Conservation (phyloP, 345 rosid genomes). For the Streptanthus diversifolius region DNA sequence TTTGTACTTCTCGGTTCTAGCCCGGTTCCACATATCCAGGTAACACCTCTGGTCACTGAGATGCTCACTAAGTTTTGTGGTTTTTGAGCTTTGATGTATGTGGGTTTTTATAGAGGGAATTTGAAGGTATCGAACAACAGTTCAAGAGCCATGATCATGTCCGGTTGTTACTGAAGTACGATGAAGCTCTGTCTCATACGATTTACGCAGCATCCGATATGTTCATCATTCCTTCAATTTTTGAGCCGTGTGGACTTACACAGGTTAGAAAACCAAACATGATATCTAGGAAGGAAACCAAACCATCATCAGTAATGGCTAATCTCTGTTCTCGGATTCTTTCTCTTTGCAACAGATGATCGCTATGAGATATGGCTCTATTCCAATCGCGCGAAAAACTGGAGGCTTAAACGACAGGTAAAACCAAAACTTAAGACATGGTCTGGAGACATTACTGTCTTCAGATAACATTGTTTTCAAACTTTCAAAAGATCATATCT, state of each 20-base stretch:
- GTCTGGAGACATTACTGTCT: neutral
- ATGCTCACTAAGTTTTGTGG: neutral
- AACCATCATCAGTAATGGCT: neutral
- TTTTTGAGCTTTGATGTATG: constrained; percentile 6
- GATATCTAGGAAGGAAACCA: neutral
- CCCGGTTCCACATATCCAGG: constrained; percentile 94
- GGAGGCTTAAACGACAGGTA: constrained; percentile 97
- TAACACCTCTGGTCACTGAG: constrained; percentile 10
- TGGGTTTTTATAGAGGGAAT: constrained; percentile 59
- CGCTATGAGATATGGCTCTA: constrained; percentile 87
- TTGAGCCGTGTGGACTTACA: constrained; percentile 99
- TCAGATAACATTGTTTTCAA: constrained; percentile 3
- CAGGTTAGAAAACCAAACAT: constrained; percentile 51
- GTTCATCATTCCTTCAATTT: constrained; percentile 90
- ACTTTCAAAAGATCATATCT: neutral
- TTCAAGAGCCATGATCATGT: constrained; percentile 63
- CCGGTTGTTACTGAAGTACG: constrained; percentile 76
- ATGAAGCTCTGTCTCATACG: constrained; percentile 80
- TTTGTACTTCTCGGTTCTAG: constrained; percentile 96
- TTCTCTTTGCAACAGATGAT: constrained; percentile 61
- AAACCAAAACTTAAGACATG: constrained; percentile 9
- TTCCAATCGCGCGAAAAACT: constrained; percentile 83
- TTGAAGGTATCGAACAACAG: constrained; percentile 75
- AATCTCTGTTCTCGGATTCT: constrained; percentile 5
- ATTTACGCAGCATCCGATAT: constrained; percentile 89